phyloP scores from a whole-genome alignment of 352 stramenopile species.

The Phytophthora brassicae region DNA sequence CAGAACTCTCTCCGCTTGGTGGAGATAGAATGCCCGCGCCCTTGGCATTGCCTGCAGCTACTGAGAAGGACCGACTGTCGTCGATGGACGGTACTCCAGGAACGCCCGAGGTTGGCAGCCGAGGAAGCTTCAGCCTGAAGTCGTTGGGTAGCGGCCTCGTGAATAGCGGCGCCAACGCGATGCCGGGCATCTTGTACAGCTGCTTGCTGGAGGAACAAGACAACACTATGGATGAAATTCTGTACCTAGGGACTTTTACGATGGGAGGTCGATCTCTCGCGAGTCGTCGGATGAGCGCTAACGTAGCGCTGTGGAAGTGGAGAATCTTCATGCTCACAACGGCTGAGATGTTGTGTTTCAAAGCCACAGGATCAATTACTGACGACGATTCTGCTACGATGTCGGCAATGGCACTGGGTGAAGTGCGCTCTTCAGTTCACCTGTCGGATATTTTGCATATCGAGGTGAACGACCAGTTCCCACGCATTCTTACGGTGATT shows the following conservation, averaged over 20 bases:
- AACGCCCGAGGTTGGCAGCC: conserved; percentile 12
- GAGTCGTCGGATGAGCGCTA: conserved; percentile 68
- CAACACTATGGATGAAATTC: conserved; percentile 75
- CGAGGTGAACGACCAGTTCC: conserved; percentile 70
- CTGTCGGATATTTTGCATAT: conserved; percentile 81
- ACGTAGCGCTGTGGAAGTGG: conserved; percentile 81
- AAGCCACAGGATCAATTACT: conserved; percentile 41
- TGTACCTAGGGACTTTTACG: conserved; percentile 79
- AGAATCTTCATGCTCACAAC: conserved; percentile 77
- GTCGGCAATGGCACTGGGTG: conserved; percentile 54
- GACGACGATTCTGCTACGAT: conserved; percentile 24
- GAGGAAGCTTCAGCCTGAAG: conserved; percentile 34
- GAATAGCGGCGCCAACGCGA: conserved; percentile 20
- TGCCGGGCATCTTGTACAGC: conserved; percentile 73
- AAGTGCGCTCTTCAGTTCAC: conserved; percentile 69
- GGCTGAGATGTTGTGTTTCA: conserved; percentile 79
- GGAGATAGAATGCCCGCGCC: conserved; percentile 21
- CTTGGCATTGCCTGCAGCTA: conserved; percentile 14
- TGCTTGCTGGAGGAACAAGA: conserved; percentile 75
- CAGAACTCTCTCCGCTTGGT: conserved; percentile 29
- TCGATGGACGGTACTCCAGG: conserved; percentile 8
- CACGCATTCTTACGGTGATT: conserved; percentile 74
- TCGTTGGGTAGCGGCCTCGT: conserved; percentile 20
- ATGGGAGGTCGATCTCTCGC: conserved; percentile 73
- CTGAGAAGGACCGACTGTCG: conserved; percentile 12